These are phyloP conservation scores for Hyphopichia homilentoma DNA, from an alignment of 805 yeast genomes.

Conservation along the genomic window DNA sequence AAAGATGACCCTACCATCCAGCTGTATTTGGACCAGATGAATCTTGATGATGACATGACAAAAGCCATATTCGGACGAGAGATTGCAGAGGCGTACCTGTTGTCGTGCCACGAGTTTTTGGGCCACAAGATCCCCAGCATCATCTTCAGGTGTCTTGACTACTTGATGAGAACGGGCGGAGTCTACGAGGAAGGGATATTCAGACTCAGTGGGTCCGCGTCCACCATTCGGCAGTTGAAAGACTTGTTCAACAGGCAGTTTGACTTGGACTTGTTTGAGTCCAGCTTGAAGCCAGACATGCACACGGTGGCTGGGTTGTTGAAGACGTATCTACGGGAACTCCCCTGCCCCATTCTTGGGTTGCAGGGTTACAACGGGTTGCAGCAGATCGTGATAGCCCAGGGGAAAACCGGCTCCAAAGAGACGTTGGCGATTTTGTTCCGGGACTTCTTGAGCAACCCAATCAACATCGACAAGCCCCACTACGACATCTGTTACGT, in stretches of 20 bases:
- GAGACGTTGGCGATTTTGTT: conserved; percentile 24
- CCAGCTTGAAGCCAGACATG: conserved; percentile 56
- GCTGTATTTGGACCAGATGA: conserved; percentile 32
- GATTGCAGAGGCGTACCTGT: conserved; percentile 44
- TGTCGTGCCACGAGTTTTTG: conserved; percentile 47
- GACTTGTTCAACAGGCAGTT: conserved; percentile 62
- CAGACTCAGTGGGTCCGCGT: conserved; percentile 84
- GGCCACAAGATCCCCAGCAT: conserved; percentile 66
- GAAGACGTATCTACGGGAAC: conserved; percentile 74
- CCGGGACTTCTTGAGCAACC: conserved; percentile 28
- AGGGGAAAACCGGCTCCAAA: conserved; percentile 8
- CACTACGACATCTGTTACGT: conserved; percentile 60
- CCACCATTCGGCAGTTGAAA: conserved; percentile 65
- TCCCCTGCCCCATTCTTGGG: conserved; percentile 69
- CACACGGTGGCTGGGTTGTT: conserved; percentile 85
- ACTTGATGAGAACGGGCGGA: conserved; percentile 62
- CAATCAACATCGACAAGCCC: conserved; percentile 44
- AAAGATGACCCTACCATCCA: conserved; percentile 15
- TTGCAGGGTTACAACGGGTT: conserved; percentile 36
- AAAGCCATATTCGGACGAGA: conserved; percentile 64
- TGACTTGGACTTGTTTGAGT: conserved; percentile 62
- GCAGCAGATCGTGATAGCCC: conserved; percentile 14
- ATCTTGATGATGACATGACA: conserved; percentile 29
- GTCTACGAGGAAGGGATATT: conserved; percentile 88
- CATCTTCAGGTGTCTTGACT: conserved; percentile 70